Percentiles rank a stretch among this genome's conserved stretches.
Evolutionary conservation across 164 flowering plant genomes (phyloP).

Genomic region (Chimonanthus salicifolius): DNA sequence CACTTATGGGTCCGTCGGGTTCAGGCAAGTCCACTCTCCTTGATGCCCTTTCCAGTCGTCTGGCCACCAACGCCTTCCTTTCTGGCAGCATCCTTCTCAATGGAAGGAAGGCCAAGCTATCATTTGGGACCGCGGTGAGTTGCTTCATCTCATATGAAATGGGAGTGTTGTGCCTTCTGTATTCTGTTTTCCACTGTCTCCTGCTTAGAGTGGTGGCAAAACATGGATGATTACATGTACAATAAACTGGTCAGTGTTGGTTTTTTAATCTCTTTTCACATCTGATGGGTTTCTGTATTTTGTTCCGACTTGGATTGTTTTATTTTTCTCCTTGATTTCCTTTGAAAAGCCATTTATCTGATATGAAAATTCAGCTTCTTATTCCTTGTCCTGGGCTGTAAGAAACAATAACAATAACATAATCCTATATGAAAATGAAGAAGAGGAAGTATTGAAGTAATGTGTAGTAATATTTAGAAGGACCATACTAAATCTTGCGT

Average conservation of each 20-base stretch:
- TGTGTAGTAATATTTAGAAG: background rate
- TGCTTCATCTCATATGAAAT: background rate
- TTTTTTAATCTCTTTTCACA: background rate
- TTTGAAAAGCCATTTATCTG: too few species aligned
- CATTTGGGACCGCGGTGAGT: constrained; percentile 85
- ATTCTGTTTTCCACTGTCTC: background rate
- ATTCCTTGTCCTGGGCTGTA: too few species aligned
- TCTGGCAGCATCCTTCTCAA: constrained; percentile 78
- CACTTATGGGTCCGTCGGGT: constrained; percentile 96
- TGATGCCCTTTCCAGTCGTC: constrained; percentile 83
- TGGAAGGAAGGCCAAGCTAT: constrained; percentile 78
- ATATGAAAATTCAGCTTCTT: too few species aligned
- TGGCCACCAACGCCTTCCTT: constrained; percentile 83
- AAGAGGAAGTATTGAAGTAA: background rate
- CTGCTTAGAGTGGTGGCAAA: background rate
- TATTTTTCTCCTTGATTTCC: background rate
- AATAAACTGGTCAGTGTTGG: background rate
- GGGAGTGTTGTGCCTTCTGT: background rate
- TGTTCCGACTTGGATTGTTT: background rate
- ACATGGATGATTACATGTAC: background rate
- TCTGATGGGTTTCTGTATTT: background rate
- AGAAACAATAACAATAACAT: too few species aligned
- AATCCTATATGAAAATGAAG: background rate
- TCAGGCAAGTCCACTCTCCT: constrained; percentile 91
- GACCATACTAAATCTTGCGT: background rate